Evolutionary conservation across 108 stramenopile species (phyloP), one percentile per base, ranked within the genome.

Genomic region (Conticribra guillardii): DNA sequence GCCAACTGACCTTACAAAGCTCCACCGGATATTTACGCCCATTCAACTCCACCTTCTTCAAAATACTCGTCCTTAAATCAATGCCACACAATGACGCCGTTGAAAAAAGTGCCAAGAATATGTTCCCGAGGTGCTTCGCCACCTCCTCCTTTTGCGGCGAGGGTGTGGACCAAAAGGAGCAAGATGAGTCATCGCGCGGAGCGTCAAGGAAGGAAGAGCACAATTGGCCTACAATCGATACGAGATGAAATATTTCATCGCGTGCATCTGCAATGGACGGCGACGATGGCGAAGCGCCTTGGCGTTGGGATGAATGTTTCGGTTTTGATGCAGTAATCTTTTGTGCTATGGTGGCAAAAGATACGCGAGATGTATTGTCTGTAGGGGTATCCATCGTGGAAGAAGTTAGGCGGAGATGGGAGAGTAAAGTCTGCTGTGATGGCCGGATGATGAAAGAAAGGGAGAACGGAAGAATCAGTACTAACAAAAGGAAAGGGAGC

Each of bases 1-100:
- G n/a, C n/a, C 24, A 29, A 67, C 71, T 37, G 47, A 84, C 90
- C 80, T 84, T 89, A 69, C 92, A 93, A 8, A 91, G 73, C 65
- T 96, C 86, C 37, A 88, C 92, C 17, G 95, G 95, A 74, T 96
- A 96, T 70, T 96, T 96, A 22, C 65, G 64, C 11, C 62, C 75
- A 67, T 95, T 95, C 48, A 95, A 58, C 62, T 80, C 85, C 66
- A 95, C 58, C 80, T 95, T 95, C 51, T 79, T 80, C 17, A 79
- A 78, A 50, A 94, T 82, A 51, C 79, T 74, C 0, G 41, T 24
- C 7, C 56, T 17, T 22, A 84, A 59, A 69, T 84, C 76, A n/a
- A 84, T 48, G 9, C 64, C 53, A 53, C 74, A 76, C 15, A 61
- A 52, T 11, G 37, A 18, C 0, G 69, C 28, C 15, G 63, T 17